These are phyloP conservation scores for Paecilomyces fulvus DNA, from an alignment of 2,329 filamentous ascomycete genomes.

Conservation along the genomic window DNA sequence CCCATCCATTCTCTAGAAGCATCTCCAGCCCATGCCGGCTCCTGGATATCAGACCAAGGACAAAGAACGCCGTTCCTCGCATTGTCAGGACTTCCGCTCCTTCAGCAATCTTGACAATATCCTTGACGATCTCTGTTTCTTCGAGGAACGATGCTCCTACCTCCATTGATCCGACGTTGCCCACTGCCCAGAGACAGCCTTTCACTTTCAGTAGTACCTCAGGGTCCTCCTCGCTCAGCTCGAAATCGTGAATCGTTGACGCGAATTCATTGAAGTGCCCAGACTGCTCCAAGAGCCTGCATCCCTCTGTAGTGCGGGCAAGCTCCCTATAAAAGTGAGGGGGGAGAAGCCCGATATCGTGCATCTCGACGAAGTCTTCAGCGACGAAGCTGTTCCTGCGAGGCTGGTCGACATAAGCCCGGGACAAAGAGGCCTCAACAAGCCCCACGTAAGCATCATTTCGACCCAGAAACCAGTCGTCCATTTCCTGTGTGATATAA, in stretches of 20 bases:
- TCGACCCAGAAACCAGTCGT: slow-evolving; percentile 95
- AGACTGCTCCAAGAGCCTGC: slow-evolving; percentile 79
- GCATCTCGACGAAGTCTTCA: slow-evolving; percentile 52
- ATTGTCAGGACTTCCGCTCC: slow-evolving; percentile 82
- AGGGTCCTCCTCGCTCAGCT: slow-evolving; percentile 72
- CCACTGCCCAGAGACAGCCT: slow-evolving; percentile 93
- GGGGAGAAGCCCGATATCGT: slow-evolving; percentile 59
- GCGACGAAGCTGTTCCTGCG: slow-evolving; percentile 42
- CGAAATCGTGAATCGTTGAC: slow-evolving; percentile 77
- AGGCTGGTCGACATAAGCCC: slow-evolving; percentile 58
- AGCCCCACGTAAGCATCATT: slow-evolving; percentile 94
- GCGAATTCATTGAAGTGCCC: slow-evolving; percentile 95
- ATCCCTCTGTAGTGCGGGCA: slow-evolving; percentile 86
- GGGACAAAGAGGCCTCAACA: slow-evolving; percentile 89
- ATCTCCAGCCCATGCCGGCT: slow-evolving; percentile 91
- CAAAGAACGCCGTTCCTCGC: slow-evolving; percentile 92
- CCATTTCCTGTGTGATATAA: slow-evolving; percentile 99
- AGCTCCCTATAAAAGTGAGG: slow-evolving; percentile 96
- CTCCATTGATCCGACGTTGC: slow-evolving; percentile 97
- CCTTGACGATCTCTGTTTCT: slow-evolving; percentile 75
- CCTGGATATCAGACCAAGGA: slow-evolving; percentile 82
- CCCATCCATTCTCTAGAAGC: slow-evolving; percentile 82
- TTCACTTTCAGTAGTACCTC: slow-evolving; percentile 91
- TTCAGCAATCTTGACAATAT: slow-evolving; percentile 83
- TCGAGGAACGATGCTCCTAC: slow-evolving; percentile 91